Percentiles rank a stretch among this genome's conserved stretches.
phyloP scores from a whole-genome alignment of 495 filamentous ascomycete species.

The Xylaria venustula region DNA sequence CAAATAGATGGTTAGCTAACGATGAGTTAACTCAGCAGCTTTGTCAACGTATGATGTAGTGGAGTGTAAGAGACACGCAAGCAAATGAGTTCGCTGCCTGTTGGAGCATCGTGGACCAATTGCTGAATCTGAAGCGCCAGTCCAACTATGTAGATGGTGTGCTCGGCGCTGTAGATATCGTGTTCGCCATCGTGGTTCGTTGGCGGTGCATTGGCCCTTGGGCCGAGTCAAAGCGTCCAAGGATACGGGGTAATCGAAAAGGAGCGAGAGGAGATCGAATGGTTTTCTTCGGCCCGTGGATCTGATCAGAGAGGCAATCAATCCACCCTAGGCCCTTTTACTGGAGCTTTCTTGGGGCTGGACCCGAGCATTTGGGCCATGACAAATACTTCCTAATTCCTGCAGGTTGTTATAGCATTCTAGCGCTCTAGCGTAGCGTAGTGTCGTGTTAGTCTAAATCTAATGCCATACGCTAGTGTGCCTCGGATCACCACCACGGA shows the following conservation, averaged over 20 bases:
- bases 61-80: neutral
- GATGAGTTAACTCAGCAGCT: neutral
- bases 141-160: no score
- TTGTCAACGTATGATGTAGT: no score
- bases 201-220: neutral
- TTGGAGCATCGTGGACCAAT: neutral
- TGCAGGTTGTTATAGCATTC: neutral
- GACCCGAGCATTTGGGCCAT: slow-evolving; percentile 11
- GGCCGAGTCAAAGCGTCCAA: neutral
- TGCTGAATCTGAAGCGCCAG: neutral
- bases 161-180: neutral
- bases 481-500: no score
- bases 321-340: neutral
- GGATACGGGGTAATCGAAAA: neutral
- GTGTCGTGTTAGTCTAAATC: no score
- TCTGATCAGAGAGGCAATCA: neutral
- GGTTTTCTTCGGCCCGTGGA: neutral
- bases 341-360: neutral
- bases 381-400: slow-evolving; percentile 4
- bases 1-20: no score
- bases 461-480: neutral
- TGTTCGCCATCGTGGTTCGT: neutral
- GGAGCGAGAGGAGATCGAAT: neutral
- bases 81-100: neutral
- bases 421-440: neutral